A percentile compares a stretch with the other conserved stretches of the same genome.
phyloP scores from a whole-genome alignment of 2,329 filamentous ascomycete genomes.

The Tetracladium maxilliforme region DNA sequence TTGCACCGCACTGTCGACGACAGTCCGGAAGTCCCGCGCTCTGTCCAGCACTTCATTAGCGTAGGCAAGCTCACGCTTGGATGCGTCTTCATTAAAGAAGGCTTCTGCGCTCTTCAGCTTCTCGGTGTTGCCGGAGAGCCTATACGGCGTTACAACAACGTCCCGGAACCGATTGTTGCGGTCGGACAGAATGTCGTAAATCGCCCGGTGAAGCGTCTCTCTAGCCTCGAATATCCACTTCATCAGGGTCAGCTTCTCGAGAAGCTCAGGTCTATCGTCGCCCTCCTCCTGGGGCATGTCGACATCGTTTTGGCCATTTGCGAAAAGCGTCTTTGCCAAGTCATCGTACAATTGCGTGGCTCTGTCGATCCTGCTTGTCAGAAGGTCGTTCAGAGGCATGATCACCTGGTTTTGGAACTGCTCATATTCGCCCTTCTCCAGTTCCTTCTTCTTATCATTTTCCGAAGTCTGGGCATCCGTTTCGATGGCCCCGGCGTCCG shows the following conservation, averaged over 20 bases:
- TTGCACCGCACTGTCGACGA: conserved; percentile 73
- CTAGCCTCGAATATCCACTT: conserved; percentile 96
- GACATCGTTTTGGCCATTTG: conserved; percentile 42
- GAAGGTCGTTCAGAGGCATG: conserved; percentile 67
- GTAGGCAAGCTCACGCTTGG: conserved; percentile 55
- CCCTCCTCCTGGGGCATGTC: conserved; percentile 78
- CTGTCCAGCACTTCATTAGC: conserved; percentile 60
- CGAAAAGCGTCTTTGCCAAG: conserved; percentile 56
- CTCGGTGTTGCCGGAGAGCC: conserved; percentile 56
- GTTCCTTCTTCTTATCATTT: conserved; percentile 52
- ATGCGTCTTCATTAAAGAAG: conserved; percentile 72
- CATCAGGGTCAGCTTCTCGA: conserved; percentile 85
- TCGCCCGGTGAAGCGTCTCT: conserved; percentile 72
- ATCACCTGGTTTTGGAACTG: conserved; percentile 71
- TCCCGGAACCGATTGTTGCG: conserved; percentile 77
- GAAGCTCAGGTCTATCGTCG: conserved; percentile 81
- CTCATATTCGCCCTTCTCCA: conserved; percentile 70
- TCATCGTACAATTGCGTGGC: conserved; percentile 68
- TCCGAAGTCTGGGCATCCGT: conserved; percentile 60
- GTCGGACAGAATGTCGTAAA: conserved; percentile 73
- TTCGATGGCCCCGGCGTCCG: conserved; percentile 70
- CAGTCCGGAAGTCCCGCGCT: conserved; percentile 59
- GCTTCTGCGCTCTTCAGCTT: conserved; percentile 65
- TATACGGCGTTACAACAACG: conserved; percentile 72
- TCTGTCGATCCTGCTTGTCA: conserved; percentile 59